phyloP scores from a whole-genome alignment of 768 basidiomycete species.

The Cyathus striatus region DNA sequence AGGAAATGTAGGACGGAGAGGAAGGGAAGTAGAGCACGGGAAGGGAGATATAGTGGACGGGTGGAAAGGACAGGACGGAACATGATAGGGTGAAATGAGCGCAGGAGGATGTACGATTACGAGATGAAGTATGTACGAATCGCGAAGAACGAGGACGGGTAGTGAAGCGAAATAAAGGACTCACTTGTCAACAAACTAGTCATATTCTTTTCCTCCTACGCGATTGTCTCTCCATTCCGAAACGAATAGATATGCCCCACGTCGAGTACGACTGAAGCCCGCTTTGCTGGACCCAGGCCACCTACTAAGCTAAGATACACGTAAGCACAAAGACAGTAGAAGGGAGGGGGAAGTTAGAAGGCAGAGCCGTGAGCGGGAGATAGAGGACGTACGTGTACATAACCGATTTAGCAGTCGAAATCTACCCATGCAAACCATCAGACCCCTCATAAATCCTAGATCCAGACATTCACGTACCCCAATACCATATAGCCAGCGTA shows the following conservation, averaged over 20 bases:
- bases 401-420: conserved; percentile 72
- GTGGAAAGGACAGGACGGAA: neutral
- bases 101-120: no score
- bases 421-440: conserved; percentile 31
- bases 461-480: conserved; percentile 39
- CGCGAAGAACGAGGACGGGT: no score
- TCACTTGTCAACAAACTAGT: conserved; percentile 72
- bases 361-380: no score
- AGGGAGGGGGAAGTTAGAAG: neutral
- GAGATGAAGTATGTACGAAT: no score
- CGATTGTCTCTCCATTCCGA: conserved; percentile 75
- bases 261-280: conserved; percentile 60
- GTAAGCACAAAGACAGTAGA: neutral
- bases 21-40: no score
- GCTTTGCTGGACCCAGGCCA: conserved; percentile 57
- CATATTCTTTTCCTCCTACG: conserved; percentile 68
- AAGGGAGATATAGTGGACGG: no score
- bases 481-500: conserved; percentile 27
- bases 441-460: no score
- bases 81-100: no score
- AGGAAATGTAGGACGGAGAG: no score
- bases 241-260: conserved; percentile 49
- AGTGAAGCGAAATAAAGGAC: no score
- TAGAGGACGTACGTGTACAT: conserved; percentile 56
- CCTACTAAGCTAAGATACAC: conserved; percentile 48